phyloP scores from a whole-genome alignment of 176 grass and related monocot genomes.

The Ensete ventricosum region DNA sequence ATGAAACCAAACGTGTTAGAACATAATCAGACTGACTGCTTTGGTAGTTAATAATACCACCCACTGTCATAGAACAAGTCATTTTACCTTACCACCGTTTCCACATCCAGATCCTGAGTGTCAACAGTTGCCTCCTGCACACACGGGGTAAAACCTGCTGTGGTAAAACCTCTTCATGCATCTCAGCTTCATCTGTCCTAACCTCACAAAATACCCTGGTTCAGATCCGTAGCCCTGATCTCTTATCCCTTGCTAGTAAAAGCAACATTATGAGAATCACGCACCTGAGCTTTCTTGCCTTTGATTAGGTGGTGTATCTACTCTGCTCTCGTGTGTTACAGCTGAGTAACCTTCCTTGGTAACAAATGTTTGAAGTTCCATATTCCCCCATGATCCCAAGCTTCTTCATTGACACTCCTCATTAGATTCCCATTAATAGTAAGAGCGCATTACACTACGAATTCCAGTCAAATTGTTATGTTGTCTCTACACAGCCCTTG shows the following conservation, averaged over 20 bases:
- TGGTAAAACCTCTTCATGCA: conserved; percentile 87
- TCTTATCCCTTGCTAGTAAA: conserved; percentile 93
- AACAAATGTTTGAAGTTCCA: conserved; percentile 89
- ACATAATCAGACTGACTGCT: not conserved
- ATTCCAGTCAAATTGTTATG: conserved; percentile 95
- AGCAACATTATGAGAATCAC: conserved; percentile 83
- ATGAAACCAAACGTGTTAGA: not conserved
- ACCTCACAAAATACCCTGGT: conserved; percentile 88
- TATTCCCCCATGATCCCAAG: conserved; percentile 94
- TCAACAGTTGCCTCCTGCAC: conserved; percentile 91
- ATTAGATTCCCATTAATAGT: conserved; percentile 70
- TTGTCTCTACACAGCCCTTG: conserved; percentile 77
- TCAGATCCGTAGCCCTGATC: conserved; percentile 84
- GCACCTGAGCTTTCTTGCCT: conserved; percentile 97
- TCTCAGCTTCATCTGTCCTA: conserved; percentile 74
- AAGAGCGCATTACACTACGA: conserved; percentile 79
- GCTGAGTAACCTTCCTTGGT: conserved; percentile 86
- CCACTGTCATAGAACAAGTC: not conserved
- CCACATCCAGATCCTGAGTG: conserved; percentile 86
- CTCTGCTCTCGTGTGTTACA: conserved; percentile 80
- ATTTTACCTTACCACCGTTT: conserved; percentile 79
- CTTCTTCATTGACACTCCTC: conserved; percentile 90
- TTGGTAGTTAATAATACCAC: not conserved
- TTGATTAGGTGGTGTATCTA: conserved; percentile 82
- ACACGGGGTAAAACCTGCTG: no score